phyloP scores from a whole-genome alignment of 305 asterid species.

The Plantago coronopus region DNA sequence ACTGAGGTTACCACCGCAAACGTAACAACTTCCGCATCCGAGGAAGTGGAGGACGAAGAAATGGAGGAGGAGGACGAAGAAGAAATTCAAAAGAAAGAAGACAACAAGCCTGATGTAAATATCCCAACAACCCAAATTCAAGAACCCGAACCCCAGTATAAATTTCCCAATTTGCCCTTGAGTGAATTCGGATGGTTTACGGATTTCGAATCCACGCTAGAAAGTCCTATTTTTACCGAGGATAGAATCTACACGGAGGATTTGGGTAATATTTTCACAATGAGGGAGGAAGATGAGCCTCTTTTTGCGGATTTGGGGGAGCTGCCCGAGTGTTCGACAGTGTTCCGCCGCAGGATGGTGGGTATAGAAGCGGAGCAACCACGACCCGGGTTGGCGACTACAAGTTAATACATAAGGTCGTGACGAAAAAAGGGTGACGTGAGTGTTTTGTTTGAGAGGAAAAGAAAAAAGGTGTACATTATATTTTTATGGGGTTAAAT shows the following conservation, averaged over 20 bases:
- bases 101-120: slow-evolving; percentile 28
- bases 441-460: slow-evolving; percentile 10
- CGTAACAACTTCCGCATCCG: slow-evolving; percentile 23
- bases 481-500: slow-evolving; percentile 24
- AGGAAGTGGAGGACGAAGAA: slow-evolving; percentile 33
- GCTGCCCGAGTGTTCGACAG: slow-evolving; percentile 85
- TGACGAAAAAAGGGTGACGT: slow-evolving; percentile 30
- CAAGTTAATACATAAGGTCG: slow-evolving; percentile 22
- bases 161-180: slow-evolving; percentile 29
- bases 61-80: slow-evolving; percentile 27
- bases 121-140: slow-evolving; percentile 18
- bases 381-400: slow-evolving; percentile 51
- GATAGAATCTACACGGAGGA: slow-evolving; percentile 33
- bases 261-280: slow-evolving; percentile 52
- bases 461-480: slow-evolving; percentile 13
- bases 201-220: slow-evolving; percentile 59
- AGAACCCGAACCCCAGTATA: slow-evolving; percentile 28
- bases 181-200: slow-evolving; percentile 64
- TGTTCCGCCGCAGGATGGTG: slow-evolving; percentile 62
- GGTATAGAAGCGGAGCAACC: slow-evolving; percentile 49
- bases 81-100: slow-evolving; percentile 18
- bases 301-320: slow-evolving; percentile 85
- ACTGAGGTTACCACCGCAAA: slow-evolving; percentile 1
- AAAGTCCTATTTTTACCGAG: slow-evolving; percentile 45
- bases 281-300: slow-evolving; percentile 75